Evolutionary conservation across 768 basidiomycete species (phyloP), one percentile per base, ranked within the genome.

Genomic region (Agaricus sinodeliciosus): DNA sequence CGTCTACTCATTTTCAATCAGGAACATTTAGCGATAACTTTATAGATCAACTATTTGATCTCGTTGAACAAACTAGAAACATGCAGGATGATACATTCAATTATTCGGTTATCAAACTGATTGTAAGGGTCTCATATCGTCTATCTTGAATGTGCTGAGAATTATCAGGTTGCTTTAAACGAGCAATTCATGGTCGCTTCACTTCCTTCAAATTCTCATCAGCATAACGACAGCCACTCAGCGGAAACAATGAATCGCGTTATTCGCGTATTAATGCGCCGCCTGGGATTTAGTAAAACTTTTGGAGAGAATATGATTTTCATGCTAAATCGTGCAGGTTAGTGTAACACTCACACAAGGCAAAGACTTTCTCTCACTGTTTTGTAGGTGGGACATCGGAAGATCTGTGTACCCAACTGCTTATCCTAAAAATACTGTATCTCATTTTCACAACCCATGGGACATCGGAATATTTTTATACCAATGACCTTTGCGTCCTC

Each of bases 231-330:
- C 44, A 55, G 50, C 31, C 57, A 53, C 35, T 48, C 50, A 13
- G 58, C 54, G 44, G 64, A 54, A 43, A 60, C 58, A 46, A 62
- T 49, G 49, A 99, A 99, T 64, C 78, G 91, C 19, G 85, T 99
- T 2, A 67, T 98, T 48, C 75, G 81, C 18, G 84, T 95, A 0
- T 74, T 99, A 19, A 86, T 90, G 74, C 75, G 86, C n/a, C 82
- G 94, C 16, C 68, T 90, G 25, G 85, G 87, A 3, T 82, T 81
- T n/a, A 90, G 84, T 68, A 90, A 90, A 72, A 96, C 96, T 0
- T 96, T 99, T 62, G 94, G 94, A 3, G 94, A 94, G 71, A 99
- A 98, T 65, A 81, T 99, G 77, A 97, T 99, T 52, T 99, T 97
- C 68, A 99, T 99, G 89, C 73, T 99, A 42, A 98, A 99, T 62